Evolutionary conservation across 345 rosid species (phyloP), one percentile per base, ranked within the genome.

Genomic region (Euclidium syriacum): DNA sequence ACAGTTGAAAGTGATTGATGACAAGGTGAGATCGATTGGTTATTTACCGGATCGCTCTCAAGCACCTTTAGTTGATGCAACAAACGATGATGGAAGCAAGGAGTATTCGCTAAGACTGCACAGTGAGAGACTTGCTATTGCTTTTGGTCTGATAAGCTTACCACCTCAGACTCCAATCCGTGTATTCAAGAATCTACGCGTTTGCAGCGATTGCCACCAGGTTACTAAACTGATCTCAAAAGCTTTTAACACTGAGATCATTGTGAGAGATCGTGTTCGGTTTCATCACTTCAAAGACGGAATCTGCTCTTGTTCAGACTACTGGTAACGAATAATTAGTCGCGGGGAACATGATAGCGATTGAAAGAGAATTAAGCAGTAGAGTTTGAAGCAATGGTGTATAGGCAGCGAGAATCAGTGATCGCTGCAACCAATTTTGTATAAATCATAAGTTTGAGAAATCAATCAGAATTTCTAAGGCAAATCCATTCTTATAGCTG

Each of bases 101-200:
- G 77, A 67, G 50, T 57, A 63, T 38, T 79, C 81, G 26, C 79
- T 84, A 9, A 83, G 59, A 79, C 79, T 87, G 40, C 95, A 84
- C 35, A 85, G 94, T 26, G 91, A 87, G 75, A 81, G 96, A 65
- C 91, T 91, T 26, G 94, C 96, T 42, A 84, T 85, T 71, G 89
- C 91, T 56, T 67, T 80, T 35, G 89, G 96, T 36, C 77, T 91
- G 16, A 46, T 91, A 63, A 84, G 62, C 77, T 67, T 78, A 72
- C 78, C 81, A 69, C 78, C 80, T 5, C 87, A 90, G 7, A 36
- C 59, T 15, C 91, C 94, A 30, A 80, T 87, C 40, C 78, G 95
- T 5, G 54, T 83, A 36, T 82, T 85, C 44, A 91, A 91, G 80
- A 91, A 91, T 55, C 90, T 85, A 33, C 78, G 85, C 2, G 91